These are phyloP conservation scores for Carex cristatella DNA, from an alignment of 176 grass and related monocot species.

Conservation along the genomic window DNA sequence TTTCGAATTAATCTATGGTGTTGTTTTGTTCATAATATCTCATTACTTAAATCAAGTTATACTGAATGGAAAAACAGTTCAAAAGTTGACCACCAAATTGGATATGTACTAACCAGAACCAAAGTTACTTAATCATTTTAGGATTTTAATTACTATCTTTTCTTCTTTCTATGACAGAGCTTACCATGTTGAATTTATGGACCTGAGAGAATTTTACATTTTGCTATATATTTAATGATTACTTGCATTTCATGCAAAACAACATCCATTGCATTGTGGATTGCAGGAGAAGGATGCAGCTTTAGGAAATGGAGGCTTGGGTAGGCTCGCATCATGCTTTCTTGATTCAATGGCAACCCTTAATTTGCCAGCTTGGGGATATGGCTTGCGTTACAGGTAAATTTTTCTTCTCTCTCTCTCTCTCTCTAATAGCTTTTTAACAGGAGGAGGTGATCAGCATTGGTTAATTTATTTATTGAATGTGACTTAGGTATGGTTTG, in stretches of 20 bases:
- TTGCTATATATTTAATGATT: neutral
- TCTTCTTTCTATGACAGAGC: neutral
- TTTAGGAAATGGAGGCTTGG: conserved; percentile 95
- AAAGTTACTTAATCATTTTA: neutral
- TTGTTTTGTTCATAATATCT: neutral
- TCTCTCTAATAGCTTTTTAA: neutral
- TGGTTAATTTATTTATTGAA: neutral
- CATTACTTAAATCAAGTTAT: neutral
- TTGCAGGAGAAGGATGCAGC: conserved; percentile 83
- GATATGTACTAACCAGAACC: neutral
- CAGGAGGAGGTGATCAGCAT: neutral
- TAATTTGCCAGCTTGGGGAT: conserved; percentile 95
- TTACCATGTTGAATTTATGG: neutral
- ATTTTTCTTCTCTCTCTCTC: neutral
- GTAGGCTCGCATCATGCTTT: conserved; percentile 97
- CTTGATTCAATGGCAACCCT: conserved; percentile 98
- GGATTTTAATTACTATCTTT: neutral
- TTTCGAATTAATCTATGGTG: neutral
- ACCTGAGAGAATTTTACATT: neutral
- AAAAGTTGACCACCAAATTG: neutral
- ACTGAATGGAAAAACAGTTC: neutral
- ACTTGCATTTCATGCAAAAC: conserved; percentile 7
- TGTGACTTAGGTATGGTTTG: conserved; percentile 52
- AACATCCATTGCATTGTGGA: neutral
- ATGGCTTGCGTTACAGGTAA: conserved; percentile 79